Evolutionary conservation across 2,329 filamentous ascomycete genomes (phyloP).

Genomic region (Blastomyces emzantsi): DNA sequence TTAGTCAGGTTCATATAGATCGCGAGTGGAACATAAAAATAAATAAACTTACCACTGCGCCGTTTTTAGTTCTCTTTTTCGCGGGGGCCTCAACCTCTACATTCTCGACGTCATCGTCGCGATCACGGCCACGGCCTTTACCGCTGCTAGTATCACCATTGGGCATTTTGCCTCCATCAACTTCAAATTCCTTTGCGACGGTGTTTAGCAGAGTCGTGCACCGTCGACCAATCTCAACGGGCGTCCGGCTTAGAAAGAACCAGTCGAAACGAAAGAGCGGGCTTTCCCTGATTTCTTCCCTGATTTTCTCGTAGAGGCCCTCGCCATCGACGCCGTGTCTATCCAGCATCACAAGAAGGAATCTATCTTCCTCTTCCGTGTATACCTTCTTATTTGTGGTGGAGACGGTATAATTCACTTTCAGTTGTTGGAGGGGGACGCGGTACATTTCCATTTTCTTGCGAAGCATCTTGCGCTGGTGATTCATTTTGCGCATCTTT

Average conservation of each 20-base stretch:
- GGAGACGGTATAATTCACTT: slow-evolving; percentile 97
- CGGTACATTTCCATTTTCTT: slow-evolving; percentile 96
- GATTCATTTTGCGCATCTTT: slow-evolving; percentile 75
- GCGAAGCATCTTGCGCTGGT: slow-evolving; percentile 83
- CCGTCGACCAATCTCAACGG: slow-evolving; percentile 81
- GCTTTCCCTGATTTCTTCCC: slow-evolving; percentile 92
- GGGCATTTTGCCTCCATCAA: slow-evolving; percentile 37
- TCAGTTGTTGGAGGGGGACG: slow-evolving; percentile 94
- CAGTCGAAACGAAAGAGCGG: slow-evolving; percentile 97
- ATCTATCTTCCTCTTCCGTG: slow-evolving; percentile 95
- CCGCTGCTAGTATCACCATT: slow-evolving; percentile 51
- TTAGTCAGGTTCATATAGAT: slow-evolving; percentile 4
- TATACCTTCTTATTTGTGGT: slow-evolving; percentile 99
- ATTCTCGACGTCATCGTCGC: slow-evolving; percentile 71
- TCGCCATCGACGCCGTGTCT: slow-evolving; percentile 88
- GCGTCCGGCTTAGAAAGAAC: slow-evolving; percentile 96
- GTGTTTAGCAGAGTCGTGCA: slow-evolving; percentile 93
- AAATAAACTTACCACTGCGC: slow-evolving; percentile 61
- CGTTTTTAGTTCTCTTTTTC: slow-evolving; percentile 90
- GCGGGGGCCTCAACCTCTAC: slow-evolving; percentile 71
- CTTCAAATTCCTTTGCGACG: slow-evolving; percentile 87
- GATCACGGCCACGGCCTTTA: slow-evolving; percentile 52
- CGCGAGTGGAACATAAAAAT: background rate
- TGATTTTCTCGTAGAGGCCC: slow-evolving; percentile 81
- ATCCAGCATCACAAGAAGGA: slow-evolving; percentile 87